Evolutionary conservation across 305 asterid species (phyloP).

Genomic region (Ilex paraguariensis): DNA sequence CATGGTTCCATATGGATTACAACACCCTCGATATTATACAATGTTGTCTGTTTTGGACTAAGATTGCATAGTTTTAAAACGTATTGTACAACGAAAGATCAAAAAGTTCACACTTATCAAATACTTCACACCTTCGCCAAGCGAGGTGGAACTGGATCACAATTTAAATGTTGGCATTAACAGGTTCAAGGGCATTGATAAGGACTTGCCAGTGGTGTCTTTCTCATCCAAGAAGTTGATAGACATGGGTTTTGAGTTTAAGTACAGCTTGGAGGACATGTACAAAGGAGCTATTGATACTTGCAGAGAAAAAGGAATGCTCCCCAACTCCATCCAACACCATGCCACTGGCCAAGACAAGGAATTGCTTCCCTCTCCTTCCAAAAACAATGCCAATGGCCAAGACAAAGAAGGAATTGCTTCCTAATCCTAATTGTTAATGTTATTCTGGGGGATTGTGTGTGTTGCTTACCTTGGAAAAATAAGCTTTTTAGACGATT

Average conservation of each 20-base stretch:
- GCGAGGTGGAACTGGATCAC: too few relatives aligned
- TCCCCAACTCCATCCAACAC: slow-evolving; percentile 44
- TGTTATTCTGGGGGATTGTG: background rate
- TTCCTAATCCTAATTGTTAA: background rate
- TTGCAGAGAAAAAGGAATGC: slow-evolving; percentile 65
- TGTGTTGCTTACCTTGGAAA: background rate
- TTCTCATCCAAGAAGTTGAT: slow-evolving; percentile 73
- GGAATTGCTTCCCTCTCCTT: slow-evolving; percentile 20
- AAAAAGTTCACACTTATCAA: too few relatives aligned
- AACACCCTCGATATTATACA: too few relatives aligned
- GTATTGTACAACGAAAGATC: too few relatives aligned
- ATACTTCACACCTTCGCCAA: too few relatives aligned
- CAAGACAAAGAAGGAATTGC: slow-evolving; percentile 18
- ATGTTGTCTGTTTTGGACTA: too few relatives aligned
- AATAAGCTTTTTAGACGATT: background rate
- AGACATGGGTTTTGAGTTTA: slow-evolving; percentile 65
- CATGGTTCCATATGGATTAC: too few relatives aligned
- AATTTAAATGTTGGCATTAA: slow-evolving; percentile 3
- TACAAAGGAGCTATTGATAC: slow-evolving; percentile 68
- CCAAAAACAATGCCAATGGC: slow-evolving; percentile 14
- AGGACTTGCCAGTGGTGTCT: slow-evolving; percentile 53
- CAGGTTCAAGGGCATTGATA: slow-evolving; percentile 75
- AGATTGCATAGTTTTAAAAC: too few relatives aligned
- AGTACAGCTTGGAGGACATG: slow-evolving; percentile 78
- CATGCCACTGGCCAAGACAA: slow-evolving; percentile 27